These are phyloP conservation scores for Calonectria pteridis DNA, from an alignment of 2,329 filamentous ascomycete species.

Conservation along the genomic window DNA sequence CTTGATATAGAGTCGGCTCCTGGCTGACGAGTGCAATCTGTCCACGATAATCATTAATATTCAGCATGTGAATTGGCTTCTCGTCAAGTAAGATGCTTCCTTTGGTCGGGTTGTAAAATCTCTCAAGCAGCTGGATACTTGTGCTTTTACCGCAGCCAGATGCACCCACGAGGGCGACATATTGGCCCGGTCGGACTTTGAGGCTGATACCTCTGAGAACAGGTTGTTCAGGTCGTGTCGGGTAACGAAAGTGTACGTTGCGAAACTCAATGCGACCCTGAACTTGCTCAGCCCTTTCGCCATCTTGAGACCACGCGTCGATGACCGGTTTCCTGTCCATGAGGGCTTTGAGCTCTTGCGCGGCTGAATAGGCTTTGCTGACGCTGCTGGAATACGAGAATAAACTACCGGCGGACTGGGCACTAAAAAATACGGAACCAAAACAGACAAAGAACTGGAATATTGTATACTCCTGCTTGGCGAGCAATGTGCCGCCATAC, in stretches of 20 bases:
- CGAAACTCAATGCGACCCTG: constrained; percentile 66
- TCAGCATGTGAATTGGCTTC: constrained; percentile 35
- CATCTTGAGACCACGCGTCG: constrained; percentile 79
- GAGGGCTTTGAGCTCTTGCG: constrained; percentile 79
- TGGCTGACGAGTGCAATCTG: constrained; percentile 47
- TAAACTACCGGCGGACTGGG: constrained; percentile 86
- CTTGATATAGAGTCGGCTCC: constrained; percentile 50
- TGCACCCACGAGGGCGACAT: constrained; percentile 67
- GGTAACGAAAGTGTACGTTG: constrained; percentile 38
- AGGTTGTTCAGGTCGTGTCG: constrained; percentile 33
- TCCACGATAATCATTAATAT: constrained; percentile 40
- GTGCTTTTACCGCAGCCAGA: constrained; percentile 72
- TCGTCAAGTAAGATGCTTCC: constrained; percentile 47
- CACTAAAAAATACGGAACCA: constrained; percentile 60
- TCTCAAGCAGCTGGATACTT: constrained; percentile 63
- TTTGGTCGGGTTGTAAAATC: constrained; percentile 55
- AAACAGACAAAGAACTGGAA: constrained; percentile 38
- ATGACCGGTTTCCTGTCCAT: constrained; percentile 83
- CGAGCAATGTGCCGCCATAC: constrained; percentile 30
- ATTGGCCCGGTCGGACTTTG: constrained; percentile 50
- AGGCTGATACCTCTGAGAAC: background rate
- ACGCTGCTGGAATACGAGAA: constrained; percentile 91
- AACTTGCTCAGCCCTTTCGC: constrained; percentile 69
- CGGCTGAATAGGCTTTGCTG: constrained; percentile 86
- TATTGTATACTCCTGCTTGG: constrained; percentile 25